Evolutionary conservation across 2,329 filamentous ascomycete species (phyloP), one percentile per base, ranked within the genome.

Genomic region (Exophiala aquamarina): DNA sequence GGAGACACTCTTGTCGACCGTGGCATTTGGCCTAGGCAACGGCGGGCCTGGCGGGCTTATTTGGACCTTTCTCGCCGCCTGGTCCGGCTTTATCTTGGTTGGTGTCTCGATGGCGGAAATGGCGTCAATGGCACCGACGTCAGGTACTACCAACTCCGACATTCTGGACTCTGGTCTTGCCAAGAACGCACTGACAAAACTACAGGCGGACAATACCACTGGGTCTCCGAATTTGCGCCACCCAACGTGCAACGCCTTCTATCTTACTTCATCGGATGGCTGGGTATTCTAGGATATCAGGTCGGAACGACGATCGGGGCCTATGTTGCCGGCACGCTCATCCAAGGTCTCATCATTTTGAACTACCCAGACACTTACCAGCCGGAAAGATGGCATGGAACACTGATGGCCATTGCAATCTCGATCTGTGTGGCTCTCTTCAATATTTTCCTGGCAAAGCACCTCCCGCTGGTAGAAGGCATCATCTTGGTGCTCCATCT

Each of bases 31-130:
- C 20, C 47, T 58, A 17, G 62, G 60, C 17, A 77, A 78, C 54
- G 77, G 77, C 8, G 77, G 77, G 10, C 70, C 73, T 1, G 75
- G 71, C 3, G 76, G 76, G 19, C 65, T 79, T 3, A 70, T 81
- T 36, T 81, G 75, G 66, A 69, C 74, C 2, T 78, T 73, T 44
- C 49, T 79, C 3, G 59, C 74, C 37, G 70, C 69, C 10, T 74
- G 72, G 67, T 53, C 70, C 17, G 74, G 74, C 1, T 67, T 71
- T 23, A 55, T 66, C 2, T 41, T 66, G 2, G 67, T 70, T 33
- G 66, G 67, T 44, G 58, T 65, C 0, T 73, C 70, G 3, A 68
- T 77, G 61, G 71, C 72, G 6, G 74, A 77, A 52, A 72, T 77
- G 67, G 71, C 73, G 1, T 75, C 71, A 4, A 77, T 77, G 69